These are phyloP conservation scores for Penicillium sp. DNA, from an alignment of 2,329 filamentous ascomycete genomes.

Conservation along the genomic window DNA sequence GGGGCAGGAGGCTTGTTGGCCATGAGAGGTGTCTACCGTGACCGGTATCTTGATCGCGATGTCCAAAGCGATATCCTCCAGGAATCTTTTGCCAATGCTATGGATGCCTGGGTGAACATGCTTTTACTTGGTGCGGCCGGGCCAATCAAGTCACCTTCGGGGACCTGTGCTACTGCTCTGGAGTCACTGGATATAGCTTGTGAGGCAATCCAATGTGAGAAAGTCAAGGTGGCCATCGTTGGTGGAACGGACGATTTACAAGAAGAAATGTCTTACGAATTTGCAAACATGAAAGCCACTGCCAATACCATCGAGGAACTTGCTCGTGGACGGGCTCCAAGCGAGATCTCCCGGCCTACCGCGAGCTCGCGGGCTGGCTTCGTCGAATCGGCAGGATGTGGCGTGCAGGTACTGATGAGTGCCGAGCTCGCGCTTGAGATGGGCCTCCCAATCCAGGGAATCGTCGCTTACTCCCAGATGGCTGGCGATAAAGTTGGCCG, in stretches of 20 bases:
- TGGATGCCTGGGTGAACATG: conserved; percentile 99
- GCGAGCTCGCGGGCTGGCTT: conserved; percentile 95
- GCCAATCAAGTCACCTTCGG: conserved; percentile 96
- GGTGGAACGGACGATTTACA: conserved; percentile 98
- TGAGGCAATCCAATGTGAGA: conserved; percentile 96
- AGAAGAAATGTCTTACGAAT: conserved; percentile 97
- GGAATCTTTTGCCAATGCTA: conserved; percentile 99
- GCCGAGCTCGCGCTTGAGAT: conserved; percentile 92
- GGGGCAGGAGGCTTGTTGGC: background rate
- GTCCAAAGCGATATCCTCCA: conserved; percentile 98
- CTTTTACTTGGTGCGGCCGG: conserved; percentile 92
- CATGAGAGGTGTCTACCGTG: conserved; percentile 35
- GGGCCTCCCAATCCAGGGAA: conserved; percentile 94
- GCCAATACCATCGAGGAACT: conserved; percentile 97
- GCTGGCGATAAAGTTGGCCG: conserved; percentile 98
- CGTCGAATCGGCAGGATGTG: conserved; percentile 98
- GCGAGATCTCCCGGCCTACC: conserved; percentile 95
- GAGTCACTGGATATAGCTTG: conserved; percentile 97
- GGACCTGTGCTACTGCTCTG: conserved; percentile 93
- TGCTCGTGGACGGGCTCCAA: conserved; percentile 85
- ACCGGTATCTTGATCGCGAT: conserved; percentile 90
- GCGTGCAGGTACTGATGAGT: conserved; percentile 97
- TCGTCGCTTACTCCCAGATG: conserved; percentile 87
- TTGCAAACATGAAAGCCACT: conserved; percentile 99
- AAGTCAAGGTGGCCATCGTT: conserved; percentile 92